Evolutionary conservation across 73 alveolate species (phyloP), one percentile per base, ranked within the genome.

Genomic region (Paramecium octaurelia): DNA sequence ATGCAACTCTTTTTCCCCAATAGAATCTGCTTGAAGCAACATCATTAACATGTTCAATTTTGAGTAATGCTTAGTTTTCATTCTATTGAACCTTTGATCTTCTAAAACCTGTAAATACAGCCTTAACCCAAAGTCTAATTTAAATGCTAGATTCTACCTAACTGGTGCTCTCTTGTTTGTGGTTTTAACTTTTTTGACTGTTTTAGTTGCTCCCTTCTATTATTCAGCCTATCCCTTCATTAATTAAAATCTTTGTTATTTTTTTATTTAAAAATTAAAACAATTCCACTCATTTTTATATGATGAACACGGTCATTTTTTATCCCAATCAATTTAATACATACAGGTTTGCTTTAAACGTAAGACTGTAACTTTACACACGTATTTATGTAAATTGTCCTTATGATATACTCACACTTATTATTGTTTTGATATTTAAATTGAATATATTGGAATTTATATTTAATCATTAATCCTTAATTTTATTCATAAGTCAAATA

Each of bases 21-120:
- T 97, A 97, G 96, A 92, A 96, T 94, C 98, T 92, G 93, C 73
- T 93, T 86, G 96, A 73, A 77, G 93, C 57, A 24, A 48, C 76
- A 80, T 80, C 91, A 57, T 95, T 89, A 42, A 96, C 94, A 46
- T 98, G 99, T 92, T 97, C 95, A 75, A 96, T 92, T 46, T 95
- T 94, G 77, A 97, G 96, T 59, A 97, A 94, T 42, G 98, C 98
- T 92, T 95, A 96, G 88, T 96, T 95, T 70, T 93, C 95, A 77
- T 90, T 71, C 75, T 96, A 95, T 46, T 93, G 85, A 11, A 86
- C 75, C 48, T 94, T 96, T 40, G 97, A 97, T 95, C 99, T 97
- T 93, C 98, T 96, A 97, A 95, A 97, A 12, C 99, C 99, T 21
- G 97, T 69, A 96, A 97, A 97, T 14, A 95, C 97, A 75, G 98